Evolutionary conservation across 2,329 filamentous ascomycete species (phyloP).

Genomic region (Aspergillus melleus): DNA sequence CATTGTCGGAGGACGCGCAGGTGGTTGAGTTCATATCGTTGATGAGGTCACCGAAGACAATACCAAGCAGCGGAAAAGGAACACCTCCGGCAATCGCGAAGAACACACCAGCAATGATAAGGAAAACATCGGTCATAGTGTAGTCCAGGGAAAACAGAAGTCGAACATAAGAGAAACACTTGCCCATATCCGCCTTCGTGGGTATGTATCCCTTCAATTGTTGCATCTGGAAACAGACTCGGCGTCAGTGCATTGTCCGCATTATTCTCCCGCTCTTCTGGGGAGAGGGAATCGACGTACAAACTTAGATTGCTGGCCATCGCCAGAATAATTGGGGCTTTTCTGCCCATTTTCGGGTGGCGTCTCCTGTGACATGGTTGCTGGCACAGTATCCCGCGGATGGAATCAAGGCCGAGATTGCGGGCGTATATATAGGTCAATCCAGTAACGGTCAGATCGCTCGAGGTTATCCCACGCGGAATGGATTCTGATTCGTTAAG

Average conservation of each 20-base stretch:
- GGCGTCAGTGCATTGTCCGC: background rate
- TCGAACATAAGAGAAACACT: slow-evolving; percentile 23
- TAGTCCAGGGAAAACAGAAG: slow-evolving; percentile 31
- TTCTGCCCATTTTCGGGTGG: background rate
- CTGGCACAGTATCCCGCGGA: background rate
- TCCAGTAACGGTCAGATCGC: background rate
- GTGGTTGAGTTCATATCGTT: slow-evolving; percentile 37
- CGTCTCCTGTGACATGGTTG: slow-evolving; percentile 7
- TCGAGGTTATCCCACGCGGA: no score
- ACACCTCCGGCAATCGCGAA: slow-evolving; percentile 38
- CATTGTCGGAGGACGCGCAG: slow-evolving; percentile 19
- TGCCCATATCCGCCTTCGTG: slow-evolving; percentile 19
- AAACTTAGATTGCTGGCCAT: background rate
- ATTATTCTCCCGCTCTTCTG: background rate
- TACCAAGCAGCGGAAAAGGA: slow-evolving; percentile 40
- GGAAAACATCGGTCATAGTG: slow-evolving; percentile 26
- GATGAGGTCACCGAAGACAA: slow-evolving; percentile 43
- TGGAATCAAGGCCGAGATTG: background rate
- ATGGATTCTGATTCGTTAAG: no score
- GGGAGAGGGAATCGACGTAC: background rate
- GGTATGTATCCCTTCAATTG: slow-evolving; percentile 18
- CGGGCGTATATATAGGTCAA: background rate
- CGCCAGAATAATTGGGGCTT: slow-evolving; percentile 1
- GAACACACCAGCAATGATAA: slow-evolving; percentile 30
- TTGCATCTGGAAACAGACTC: slow-evolving; percentile 4